Evolutionary conservation across 2,329 filamentous ascomycete species (phyloP).

Genomic region (Botrytis deweyae): DNA sequence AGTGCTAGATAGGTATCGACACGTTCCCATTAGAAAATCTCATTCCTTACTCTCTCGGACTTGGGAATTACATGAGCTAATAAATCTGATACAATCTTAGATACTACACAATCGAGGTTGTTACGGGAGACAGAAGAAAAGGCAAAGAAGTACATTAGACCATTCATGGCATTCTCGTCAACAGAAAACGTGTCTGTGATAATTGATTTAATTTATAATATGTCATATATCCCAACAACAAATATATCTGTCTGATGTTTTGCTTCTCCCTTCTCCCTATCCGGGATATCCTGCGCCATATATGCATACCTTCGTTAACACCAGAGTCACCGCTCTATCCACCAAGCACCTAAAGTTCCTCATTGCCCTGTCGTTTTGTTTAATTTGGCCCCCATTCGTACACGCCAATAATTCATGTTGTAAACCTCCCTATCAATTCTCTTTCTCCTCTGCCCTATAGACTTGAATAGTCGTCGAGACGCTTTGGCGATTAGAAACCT

Average conservation of each 20-base stretch:
- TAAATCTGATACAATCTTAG: neutral
- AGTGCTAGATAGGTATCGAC: neutral
- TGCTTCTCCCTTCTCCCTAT: neutral
- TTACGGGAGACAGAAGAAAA: neutral
- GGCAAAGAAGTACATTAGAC: no score
- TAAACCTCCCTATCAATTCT: neutral
- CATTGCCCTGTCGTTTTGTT: neutral
- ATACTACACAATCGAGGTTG: neutral
- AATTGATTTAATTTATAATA: neutral
- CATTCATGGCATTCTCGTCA: neutral
- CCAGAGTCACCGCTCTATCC: slow-evolving; percentile 4
- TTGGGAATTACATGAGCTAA: neutral
- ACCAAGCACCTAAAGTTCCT: neutral
- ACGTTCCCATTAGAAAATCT: neutral
- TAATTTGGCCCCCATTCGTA: neutral
- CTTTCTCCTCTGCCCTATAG: no score
- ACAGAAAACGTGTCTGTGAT: neutral
- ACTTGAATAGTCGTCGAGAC: neutral
- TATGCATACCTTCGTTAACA: neutral
- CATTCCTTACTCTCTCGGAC: neutral
- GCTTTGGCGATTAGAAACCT: neutral
- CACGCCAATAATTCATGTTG: neutral
- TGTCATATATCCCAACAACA: neutral
- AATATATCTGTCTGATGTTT: neutral
- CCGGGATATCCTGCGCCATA: neutral